These are phyloP conservation scores for Penicillium sp. DNA, from an alignment of 2,329 filamentous ascomycete species.

Conservation along the genomic window DNA sequence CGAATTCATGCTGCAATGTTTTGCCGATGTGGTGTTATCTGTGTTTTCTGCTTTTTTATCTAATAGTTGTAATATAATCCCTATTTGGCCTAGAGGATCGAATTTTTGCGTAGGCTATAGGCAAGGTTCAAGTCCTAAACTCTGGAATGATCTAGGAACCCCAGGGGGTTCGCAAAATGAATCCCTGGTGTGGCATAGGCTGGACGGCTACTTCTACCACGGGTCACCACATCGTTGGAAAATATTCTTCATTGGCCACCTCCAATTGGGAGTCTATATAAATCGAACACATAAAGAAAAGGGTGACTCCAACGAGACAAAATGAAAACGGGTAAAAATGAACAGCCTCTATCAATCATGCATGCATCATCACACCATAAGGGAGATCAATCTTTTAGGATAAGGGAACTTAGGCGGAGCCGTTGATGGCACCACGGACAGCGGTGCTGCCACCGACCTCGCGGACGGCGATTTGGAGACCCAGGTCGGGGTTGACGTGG, in stretches of 20 bases:
- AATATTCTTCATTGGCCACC: conserved; percentile 16
- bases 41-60: conserved; percentile 1
- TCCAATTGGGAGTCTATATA: conserved; percentile 22
- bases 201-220: background rate
- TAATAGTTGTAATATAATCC: conserved; percentile 28
- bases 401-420: conserved; percentile 20
- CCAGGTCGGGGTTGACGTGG: conserved; percentile 77
- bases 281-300: conserved; percentile 12
- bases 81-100: background rate
- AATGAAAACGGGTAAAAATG: conserved; percentile 18
- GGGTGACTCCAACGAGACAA: conserved; percentile 23
- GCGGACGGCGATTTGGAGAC: conserved; percentile 74
- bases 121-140: background rate
- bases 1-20: conserved; percentile 9
- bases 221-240: background rate
- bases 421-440: conserved; percentile 62
- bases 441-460: conserved; percentile 87
- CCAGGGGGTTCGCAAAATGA: background rate
- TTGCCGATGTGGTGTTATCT: conserved; percentile 1
- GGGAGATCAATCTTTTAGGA: conserved; percentile 15
- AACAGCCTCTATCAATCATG: conserved; percentile 29
- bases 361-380: conserved; percentile 29
- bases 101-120: background rate
- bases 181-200: background rate
- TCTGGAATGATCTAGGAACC: background rate